phyloP scores from a whole-genome alignment of 2,329 filamentous ascomycete genomes.

The Aureobasidium leucospermi region DNA sequence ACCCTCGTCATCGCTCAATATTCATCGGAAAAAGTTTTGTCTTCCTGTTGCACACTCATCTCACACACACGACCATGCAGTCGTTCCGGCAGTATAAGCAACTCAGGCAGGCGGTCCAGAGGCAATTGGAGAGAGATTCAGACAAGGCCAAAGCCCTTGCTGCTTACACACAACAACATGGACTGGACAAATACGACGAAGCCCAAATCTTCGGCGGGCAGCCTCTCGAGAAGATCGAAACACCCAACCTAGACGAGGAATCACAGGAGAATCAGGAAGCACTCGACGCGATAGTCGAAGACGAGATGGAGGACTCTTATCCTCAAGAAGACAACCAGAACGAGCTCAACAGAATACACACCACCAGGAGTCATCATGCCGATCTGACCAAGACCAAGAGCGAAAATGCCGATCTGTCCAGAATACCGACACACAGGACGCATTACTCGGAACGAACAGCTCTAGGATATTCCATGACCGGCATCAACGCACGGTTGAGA shows the following conservation, averaged over 20 bases:
- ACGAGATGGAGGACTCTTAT: conserved; percentile 5
- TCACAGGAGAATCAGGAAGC: not conserved
- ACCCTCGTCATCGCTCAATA: not conserved
- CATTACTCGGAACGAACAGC: conserved; percentile 14
- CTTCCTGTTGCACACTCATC: not conserved
- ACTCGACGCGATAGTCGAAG: conserved; percentile 3
- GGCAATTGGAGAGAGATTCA: not conserved
- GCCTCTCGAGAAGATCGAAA: not conserved
- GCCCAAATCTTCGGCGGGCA: not conserved
- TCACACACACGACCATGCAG: not conserved
- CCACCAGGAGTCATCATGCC: not conserved
- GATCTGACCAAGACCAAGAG: not conserved
- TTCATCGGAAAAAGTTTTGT: not conserved
- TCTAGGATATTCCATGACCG: conserved; percentile 13
- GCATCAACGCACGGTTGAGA: conserved; percentile 11
- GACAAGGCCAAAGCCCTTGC: conserved; percentile 5
- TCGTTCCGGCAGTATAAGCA: conserved; percentile 11
- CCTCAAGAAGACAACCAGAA: conserved; percentile 9
- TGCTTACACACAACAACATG: conserved; percentile 6
- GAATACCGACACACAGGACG: conserved; percentile 13
- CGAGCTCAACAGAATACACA: conserved; percentile 4
- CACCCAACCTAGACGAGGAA: not conserved
- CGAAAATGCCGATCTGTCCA: not conserved
- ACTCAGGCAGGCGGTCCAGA: conserved; percentile 3
- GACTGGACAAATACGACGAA: not conserved